Base-by-base conservation (phyloP, 2,329 filamentous ascomycete genomes). In the Botrytis hyacinthi region DNA sequence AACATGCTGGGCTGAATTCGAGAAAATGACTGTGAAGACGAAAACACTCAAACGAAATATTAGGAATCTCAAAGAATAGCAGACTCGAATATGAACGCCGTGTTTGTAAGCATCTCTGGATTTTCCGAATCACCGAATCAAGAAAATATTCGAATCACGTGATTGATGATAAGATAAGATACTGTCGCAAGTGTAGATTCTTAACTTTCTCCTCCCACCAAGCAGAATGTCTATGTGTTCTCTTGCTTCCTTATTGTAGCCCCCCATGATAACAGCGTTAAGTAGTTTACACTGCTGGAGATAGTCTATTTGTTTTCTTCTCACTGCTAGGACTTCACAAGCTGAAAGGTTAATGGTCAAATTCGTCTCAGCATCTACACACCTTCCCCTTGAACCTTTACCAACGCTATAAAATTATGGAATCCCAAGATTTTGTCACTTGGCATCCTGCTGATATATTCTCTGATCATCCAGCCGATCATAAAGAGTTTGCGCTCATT, bases 401-500 rank as follows among this genome's bases (percentile, higher is more conserved):
- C 40, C 40, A 32, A 20, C 42, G n/a, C 14, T 12, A 14, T 44
- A 48, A 54, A 5, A 72, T 42, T 22, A 72, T 72, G 60, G 54
- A 29, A 70, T 76, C 76, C 42, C 68, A 75, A 73, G 54, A 66
- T 70, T 37, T 62, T 10, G 67, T 42, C 16, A 75, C 66, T 35
- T 84, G 83, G 83, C 75, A 82, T 75, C 83, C 82, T n/a, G 78
- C 81, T 29, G 76, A 78, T 74, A 78, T 82, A 7, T 76, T 80
- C 62, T 77, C 77, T 26, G 69, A 74, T 26, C 62, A 69, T 12
- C 76, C 76, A 18, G 71, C 60, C 35, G 22, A 65, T 18, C 79
- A 79, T 46, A 77, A 79, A 79, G 76, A 78, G 44, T 86, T 84
- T 74, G 86, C 86, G 9, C 81, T 92, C 60, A 79, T 92, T 62